Percentiles rank a stretch among this genome's conserved stretches.
phyloP scores from a whole-genome alignment of 1,284 basidiomycete species.

The Coniferiporia weirii region DNA sequence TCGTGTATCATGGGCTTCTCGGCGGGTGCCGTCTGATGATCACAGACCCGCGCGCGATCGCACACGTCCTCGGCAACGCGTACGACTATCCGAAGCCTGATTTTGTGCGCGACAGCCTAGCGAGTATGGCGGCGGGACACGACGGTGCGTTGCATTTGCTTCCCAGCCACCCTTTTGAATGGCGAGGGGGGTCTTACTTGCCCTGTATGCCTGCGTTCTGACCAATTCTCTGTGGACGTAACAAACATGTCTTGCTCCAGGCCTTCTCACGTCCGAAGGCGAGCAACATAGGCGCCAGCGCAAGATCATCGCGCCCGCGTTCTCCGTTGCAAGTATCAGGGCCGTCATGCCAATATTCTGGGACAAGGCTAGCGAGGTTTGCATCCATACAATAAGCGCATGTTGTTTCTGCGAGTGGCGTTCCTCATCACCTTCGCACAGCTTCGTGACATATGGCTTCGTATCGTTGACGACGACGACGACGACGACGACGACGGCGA shows the following conservation, averaged over 20 bases:
- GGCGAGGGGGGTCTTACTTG: not conserved
- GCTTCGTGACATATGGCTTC: conserved; percentile 46
- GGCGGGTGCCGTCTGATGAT: conserved; percentile 51
- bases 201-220: not conserved
- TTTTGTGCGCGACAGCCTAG: conserved; percentile 52
- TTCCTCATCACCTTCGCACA: conserved; percentile 20
- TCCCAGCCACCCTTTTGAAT: not conserved
- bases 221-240: not conserved
- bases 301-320: conserved; percentile 49
- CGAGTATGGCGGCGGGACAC: conserved; percentile 45
- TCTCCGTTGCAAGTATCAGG: conserved; percentile 49
- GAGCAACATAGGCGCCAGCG: conserved; percentile 35
- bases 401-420: not conserved
- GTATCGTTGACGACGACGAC: conserved; percentile 22
- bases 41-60: conserved; percentile 54
- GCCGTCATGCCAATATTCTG: conserved; percentile 59
- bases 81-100: conserved; percentile 66
- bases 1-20: conserved; percentile 53
- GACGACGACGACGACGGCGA: conserved; percentile 13
- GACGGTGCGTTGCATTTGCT: conserved; percentile 24
- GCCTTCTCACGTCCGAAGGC: conserved; percentile 47
- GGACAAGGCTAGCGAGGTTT: conserved; percentile 53
- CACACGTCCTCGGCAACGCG: conserved; percentile 53
- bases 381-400: not conserved
- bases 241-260: conserved; percentile 14